phyloP scores from a whole-genome alignment of 202 grass and related monocot species.

The Eragrostis tef region DNA sequence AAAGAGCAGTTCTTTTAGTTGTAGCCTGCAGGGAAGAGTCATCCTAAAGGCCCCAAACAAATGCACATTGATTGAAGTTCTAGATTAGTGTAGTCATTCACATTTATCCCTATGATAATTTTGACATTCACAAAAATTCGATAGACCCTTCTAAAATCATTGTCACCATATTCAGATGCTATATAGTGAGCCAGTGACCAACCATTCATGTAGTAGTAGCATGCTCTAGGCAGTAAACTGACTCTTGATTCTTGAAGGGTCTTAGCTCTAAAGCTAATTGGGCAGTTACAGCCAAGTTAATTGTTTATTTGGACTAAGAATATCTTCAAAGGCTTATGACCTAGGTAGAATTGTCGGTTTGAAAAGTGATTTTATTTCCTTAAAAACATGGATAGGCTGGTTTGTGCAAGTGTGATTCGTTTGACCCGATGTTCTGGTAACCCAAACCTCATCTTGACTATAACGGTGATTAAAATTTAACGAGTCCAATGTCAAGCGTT shows the following conservation, averaged over 20 bases:
- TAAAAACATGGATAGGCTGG: neutral
- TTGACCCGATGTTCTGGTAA: neutral
- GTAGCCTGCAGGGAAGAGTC: neutral
- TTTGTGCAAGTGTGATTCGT: neutral
- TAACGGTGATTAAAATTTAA: neutral
- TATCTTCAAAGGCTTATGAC: neutral
- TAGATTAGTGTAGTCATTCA: neutral
- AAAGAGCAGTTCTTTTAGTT: neutral
- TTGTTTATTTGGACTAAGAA: neutral
- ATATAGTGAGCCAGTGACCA: neutral
- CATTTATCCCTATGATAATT: neutral
- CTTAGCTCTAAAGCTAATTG: conserved; percentile 3
- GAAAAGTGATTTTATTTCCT: neutral
- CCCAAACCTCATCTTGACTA: neutral
- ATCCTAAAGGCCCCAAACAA: neutral
- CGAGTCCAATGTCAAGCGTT: neutral
- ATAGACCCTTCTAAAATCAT: neutral
- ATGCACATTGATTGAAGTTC: neutral
- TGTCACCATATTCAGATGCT: neutral
- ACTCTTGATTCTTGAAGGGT: conserved; percentile 13
- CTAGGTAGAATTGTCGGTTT: neutral
- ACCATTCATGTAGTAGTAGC: neutral
- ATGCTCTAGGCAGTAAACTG: neutral
- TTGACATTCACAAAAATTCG: neutral
- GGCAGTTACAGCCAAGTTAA: neutral